A percentile compares a stretch with the other conserved stretches of the same genome.
Evolutionary conservation across 1,139 yeast species (phyloP).

Genomic region (Yamadazyma siamensis): DNA sequence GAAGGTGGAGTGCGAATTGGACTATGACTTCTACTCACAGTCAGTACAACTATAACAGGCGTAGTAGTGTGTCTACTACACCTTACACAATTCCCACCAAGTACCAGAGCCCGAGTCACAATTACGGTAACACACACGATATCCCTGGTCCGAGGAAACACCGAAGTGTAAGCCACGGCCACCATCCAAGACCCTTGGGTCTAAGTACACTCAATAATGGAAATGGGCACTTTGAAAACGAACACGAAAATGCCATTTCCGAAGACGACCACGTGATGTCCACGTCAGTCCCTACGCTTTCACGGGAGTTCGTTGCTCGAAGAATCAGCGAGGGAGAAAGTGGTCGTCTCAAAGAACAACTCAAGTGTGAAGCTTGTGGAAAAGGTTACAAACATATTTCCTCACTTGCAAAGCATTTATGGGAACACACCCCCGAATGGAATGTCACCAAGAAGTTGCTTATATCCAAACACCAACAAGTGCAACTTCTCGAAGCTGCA

Average conservation of each 20-base stretch:
- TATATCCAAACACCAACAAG: conserved; percentile 89
- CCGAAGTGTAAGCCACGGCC: conserved; percentile 7
- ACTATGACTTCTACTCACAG: no score
- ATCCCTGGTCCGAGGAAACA: conserved; percentile 4
- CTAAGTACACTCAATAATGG: not conserved
- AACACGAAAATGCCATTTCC: conserved; percentile 3
- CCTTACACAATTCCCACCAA: conserved; percentile 37
- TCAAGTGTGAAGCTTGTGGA: conserved; percentile 87
- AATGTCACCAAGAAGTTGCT: conserved; percentile 74
- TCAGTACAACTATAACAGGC: conserved; percentile 31
- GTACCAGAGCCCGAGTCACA: conserved; percentile 11
- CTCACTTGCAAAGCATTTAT: conserved; percentile 67
- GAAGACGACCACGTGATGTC: conserved; percentile 14
- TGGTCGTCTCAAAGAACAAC: conserved; percentile 76
- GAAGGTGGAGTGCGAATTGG: no score
- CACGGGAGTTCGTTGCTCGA: conserved; percentile 75
- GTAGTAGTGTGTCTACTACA: conserved; percentile 25
- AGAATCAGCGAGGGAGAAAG: conserved; percentile 84
- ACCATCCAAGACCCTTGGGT: conserved; percentile 1
- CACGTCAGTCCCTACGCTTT: conserved; percentile 47
- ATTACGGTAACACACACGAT: conserved; percentile 2
- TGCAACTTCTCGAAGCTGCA: conserved; percentile 84
- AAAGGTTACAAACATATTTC: conserved; percentile 86
- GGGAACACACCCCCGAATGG: conserved; percentile 93
- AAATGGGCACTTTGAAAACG: conserved; percentile 5